These are phyloP conservation scores for Fusarium nygamai DNA, from an alignment of 2,329 filamentous ascomycete species.

Conservation along the genomic window DNA sequence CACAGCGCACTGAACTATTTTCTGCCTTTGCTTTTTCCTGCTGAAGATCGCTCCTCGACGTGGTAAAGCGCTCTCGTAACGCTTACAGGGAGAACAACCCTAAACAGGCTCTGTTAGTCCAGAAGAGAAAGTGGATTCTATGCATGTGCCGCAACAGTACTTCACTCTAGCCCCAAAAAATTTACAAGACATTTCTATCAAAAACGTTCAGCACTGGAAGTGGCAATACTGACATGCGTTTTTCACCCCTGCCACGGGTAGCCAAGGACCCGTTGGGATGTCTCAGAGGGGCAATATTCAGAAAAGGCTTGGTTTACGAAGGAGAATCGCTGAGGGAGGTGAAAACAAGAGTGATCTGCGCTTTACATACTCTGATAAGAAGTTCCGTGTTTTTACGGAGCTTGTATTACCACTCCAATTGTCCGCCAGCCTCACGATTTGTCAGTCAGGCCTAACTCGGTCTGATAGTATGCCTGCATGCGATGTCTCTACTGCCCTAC, in stretches of 20 bases:
- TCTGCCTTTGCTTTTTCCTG: neutral
- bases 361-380: neutral
- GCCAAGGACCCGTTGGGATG: neutral
- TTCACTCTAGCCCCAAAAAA: neutral
- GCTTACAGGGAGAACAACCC: neutral
- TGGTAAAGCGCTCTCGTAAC: neutral
- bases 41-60: neutral
- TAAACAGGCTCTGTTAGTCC: neutral
- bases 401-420: neutral
- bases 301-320: neutral
- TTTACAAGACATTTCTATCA: neutral
- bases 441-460: neutral
- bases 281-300: neutral
- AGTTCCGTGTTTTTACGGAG: neutral
- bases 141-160: neutral
- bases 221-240: neutral
- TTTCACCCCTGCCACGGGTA: neutral
- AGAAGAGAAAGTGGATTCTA: neutral
- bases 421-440: neutral
- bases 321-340: neutral
- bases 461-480: neutral
- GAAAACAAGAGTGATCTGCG: neutral
- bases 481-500: neutral
- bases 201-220: neutral
- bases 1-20: neutral